phyloP scores from a whole-genome alignment of 2,329 filamentous ascomycete genomes.

The Zymoseptoria passerinii region DNA sequence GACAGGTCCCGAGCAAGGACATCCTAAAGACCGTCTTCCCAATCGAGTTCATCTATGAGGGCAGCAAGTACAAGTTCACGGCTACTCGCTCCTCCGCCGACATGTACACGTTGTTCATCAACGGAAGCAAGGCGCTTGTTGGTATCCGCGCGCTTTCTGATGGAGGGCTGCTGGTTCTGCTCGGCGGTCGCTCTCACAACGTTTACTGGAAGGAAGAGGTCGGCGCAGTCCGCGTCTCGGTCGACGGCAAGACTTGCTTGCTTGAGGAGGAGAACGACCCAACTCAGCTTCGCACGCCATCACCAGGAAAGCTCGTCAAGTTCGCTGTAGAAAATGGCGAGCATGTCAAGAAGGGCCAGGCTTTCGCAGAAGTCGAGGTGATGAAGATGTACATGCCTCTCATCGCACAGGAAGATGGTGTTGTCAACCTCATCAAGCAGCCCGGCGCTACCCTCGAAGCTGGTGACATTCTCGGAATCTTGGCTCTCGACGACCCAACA shows the following conservation, averaged over 20 bases:
- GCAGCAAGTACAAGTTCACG: constrained; percentile 93
- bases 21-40: constrained; percentile 96
- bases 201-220: constrained; percentile 99
- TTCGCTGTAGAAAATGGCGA: constrained; percentile 93
- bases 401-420: constrained; percentile 85
- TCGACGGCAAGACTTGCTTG: constrained; percentile 96
- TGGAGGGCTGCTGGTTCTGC: constrained; percentile 82
- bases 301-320: constrained; percentile 95
- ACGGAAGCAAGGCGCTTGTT: constrained; percentile 91
- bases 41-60: constrained; percentile 98
- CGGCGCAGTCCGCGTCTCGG: constrained; percentile 86
- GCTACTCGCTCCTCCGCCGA: constrained; percentile 85
- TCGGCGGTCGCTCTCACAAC: constrained; percentile 90
- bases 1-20: constrained; percentile 93
- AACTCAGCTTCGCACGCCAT: constrained; percentile 88
- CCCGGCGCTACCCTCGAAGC: constrained; percentile 95
- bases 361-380: constrained; percentile 95
- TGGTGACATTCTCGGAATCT: constrained; percentile 95
- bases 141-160: constrained; percentile 89
- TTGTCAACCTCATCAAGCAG: constrained; percentile 98
- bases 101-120: constrained; percentile 97
- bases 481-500: constrained; percentile 87
- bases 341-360: constrained; percentile 83
- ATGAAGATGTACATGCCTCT: constrained; percentile 99
- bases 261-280: constrained; percentile 99